These are phyloP conservation scores for Scutellaria barbata DNA, from an alignment of 257 asterid genomes.

Conservation along the genomic window DNA sequence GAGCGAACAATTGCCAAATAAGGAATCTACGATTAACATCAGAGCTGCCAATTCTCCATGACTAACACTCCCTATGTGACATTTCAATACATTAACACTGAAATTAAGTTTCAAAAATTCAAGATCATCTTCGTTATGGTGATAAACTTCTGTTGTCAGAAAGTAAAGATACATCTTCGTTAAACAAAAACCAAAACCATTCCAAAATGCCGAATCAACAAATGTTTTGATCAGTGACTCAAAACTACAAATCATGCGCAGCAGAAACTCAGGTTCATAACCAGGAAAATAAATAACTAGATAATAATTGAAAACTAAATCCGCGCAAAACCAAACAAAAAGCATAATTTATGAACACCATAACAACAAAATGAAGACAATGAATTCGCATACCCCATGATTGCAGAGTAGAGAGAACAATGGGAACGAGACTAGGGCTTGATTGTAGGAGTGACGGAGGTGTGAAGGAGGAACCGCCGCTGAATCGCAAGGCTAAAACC, in stretches of 20 bases:
- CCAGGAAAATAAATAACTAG: neutral
- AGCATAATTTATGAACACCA: no score
- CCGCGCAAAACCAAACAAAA: neutral
- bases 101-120: neutral
- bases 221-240: no score
- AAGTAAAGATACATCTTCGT: neutral
- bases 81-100: neutral
- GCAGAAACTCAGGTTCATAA: neutral
- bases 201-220: no score
- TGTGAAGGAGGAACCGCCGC: constrained; percentile 20
- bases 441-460: neutral
- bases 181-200: neutral
- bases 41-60: neutral
- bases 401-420: constrained; percentile 30
- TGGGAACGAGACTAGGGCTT: neutral
- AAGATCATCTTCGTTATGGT: neutral
- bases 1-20: neutral
- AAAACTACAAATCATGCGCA: no score
- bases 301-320: neutral
- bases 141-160: no score
- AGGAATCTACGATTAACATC: neutral
- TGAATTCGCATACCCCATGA: constrained; percentile 43
- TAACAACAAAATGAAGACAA: neutral
- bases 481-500: constrained; percentile 25
- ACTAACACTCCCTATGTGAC: neutral